Evolutionary conservation across 2,329 filamentous ascomycete species (phyloP).

Genomic region (Neoarthrinium moseri): DNA sequence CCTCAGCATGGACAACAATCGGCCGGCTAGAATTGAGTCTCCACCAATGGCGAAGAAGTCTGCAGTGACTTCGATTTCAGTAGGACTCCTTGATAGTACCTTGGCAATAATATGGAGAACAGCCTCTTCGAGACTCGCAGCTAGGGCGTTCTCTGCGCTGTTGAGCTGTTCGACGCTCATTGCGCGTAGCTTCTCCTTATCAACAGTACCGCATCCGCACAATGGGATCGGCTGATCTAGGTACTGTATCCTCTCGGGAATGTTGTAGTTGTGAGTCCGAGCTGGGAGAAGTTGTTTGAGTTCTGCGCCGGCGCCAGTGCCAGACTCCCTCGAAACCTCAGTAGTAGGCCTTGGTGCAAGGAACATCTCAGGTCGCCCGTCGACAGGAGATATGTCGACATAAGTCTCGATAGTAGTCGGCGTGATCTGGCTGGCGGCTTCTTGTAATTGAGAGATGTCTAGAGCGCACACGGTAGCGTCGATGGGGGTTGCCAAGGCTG

Average conservation of each 20-base stretch:
- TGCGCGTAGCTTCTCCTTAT: slow-evolving; percentile 4
- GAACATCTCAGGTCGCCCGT: slow-evolving; percentile 3
- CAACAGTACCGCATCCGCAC: slow-evolving; percentile 1
- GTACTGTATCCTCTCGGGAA: slow-evolving; percentile 9
- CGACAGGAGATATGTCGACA: slow-evolving; percentile 5
- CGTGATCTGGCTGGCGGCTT: slow-evolving; percentile 16
- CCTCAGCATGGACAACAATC: slow-evolving; percentile 49
- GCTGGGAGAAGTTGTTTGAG: slow-evolving; percentile 9
- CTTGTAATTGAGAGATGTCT: slow-evolving; percentile 18
- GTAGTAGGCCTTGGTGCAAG: slow-evolving; percentile 5
- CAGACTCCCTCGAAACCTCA: not conserved
- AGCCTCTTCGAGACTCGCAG: slow-evolving; percentile 5
- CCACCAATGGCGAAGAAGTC: slow-evolving; percentile 50
- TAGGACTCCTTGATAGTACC: slow-evolving; percentile 37
- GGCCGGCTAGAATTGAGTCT: slow-evolving; percentile 52
- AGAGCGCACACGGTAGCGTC: slow-evolving; percentile 30
- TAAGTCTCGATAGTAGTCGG: slow-evolving; percentile 2
- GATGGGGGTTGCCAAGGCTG: slow-evolving; percentile 41
- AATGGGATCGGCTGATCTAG: slow-evolving; percentile 5
- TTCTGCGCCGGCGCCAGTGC: not conserved
- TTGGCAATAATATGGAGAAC: slow-evolving; percentile 37
- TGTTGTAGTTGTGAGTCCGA: slow-evolving; percentile 27
- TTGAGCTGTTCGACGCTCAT: not conserved
- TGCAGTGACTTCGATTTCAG: slow-evolving; percentile 37
- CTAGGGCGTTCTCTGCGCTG: slow-evolving; percentile 1